These are phyloP conservation scores for Catharanthus roseus DNA, from an alignment of 257 asterid genomes.

Conservation along the genomic window DNA sequence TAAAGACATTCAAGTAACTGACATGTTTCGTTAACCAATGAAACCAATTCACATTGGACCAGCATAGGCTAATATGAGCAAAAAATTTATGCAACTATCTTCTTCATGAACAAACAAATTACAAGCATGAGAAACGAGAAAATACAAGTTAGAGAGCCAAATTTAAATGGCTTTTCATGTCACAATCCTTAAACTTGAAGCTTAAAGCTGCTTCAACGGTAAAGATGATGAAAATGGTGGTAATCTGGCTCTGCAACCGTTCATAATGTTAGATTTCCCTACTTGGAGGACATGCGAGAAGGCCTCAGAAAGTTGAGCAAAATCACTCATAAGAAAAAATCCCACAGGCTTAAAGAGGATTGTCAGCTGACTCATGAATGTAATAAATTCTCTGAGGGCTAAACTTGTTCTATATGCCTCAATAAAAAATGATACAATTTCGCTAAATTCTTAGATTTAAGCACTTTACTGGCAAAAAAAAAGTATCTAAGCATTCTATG, in stretches of 20 bases:
- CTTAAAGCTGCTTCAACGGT: not conserved
- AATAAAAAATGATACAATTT: not conserved
- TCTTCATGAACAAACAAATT: not conserved
- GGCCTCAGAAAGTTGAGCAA: not conserved
- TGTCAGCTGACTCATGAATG: not conserved
- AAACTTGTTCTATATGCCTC: not conserved
- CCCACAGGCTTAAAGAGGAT: not conserved
- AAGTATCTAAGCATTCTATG: not conserved
- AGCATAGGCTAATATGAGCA: not conserved
- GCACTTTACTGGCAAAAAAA: not conserved
- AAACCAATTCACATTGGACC: not conserved
- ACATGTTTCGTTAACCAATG: not conserved
- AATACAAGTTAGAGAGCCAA: not conserved
- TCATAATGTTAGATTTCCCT: not conserved
- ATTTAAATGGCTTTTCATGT: not conserved
- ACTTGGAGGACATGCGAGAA: not conserved
- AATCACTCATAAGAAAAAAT: not conserved
- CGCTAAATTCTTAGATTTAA: not conserved
- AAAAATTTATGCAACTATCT: not conserved
- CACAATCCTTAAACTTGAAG: not conserved
- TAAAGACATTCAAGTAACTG: not conserved
- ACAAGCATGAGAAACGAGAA: not conserved
- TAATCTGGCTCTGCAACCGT: not conserved
- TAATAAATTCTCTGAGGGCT: not conserved
- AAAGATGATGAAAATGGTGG: not conserved